A percentile compares a stretch with the other conserved stretches of the same genome.
Conservation (phyloP, 2,329 filamentous ascomycete species). For the Talaromyces sp. region DNA sequence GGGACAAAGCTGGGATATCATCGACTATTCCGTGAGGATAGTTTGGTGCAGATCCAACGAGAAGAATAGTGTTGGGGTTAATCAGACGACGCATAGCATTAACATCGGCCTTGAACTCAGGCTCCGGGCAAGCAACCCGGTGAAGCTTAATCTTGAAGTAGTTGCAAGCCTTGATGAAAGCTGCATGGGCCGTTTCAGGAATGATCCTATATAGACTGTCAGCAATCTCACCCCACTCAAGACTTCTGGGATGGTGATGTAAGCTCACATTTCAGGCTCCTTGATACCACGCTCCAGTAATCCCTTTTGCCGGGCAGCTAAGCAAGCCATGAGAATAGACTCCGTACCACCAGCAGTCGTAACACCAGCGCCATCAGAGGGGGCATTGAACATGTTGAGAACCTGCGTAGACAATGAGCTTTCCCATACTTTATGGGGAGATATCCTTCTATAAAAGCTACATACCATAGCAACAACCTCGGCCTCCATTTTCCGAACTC, state of each 20-base stretch:
- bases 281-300: constrained; percentile 82
- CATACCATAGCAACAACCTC: constrained; percentile 93
- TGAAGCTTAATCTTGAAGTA: constrained; percentile 98
- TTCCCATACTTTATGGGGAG: not conserved
- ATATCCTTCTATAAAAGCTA: not conserved
- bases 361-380: constrained; percentile 80
- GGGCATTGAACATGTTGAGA: constrained; percentile 83
- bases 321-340: constrained; percentile 92
- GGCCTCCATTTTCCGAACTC: constrained; percentile 98
- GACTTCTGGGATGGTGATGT: not conserved
- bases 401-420: constrained; percentile 46
- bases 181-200: constrained; percentile 90
- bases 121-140: constrained; percentile 82
- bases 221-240: constrained; percentile 12
- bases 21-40: constrained; percentile 98
- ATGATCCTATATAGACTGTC: constrained; percentile 70
- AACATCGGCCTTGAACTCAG: constrained; percentile 81
- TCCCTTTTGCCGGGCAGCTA: constrained; percentile 87
- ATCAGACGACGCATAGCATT: constrained; percentile 78
- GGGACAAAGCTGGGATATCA: constrained; percentile 83
- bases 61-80: constrained; percentile 89
- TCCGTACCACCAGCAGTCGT: constrained; percentile 93
- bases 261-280: constrained; percentile 85
- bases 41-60: constrained; percentile 94
- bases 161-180: constrained; percentile 90